Evolutionary conservation across 768 basidiomycete genomes (phyloP).

Genomic region (Botryobasidium botryosum): DNA sequence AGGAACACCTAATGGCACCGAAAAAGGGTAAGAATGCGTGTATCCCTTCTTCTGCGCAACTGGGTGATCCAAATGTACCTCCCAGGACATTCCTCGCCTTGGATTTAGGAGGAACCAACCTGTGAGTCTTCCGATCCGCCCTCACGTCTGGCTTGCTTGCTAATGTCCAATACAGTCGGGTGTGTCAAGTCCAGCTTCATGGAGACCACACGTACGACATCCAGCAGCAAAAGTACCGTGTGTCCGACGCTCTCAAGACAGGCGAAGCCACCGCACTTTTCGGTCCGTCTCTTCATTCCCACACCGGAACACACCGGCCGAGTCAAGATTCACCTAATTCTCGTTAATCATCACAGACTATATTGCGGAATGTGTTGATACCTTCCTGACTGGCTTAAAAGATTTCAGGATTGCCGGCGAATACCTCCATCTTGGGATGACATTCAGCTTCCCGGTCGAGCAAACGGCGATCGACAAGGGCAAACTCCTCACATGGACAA

Average conservation of each 20-base stretch:
- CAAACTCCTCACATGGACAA: conserved; percentile 86
- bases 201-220: conserved; percentile 81
- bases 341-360: conserved; percentile 45
- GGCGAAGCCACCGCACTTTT: conserved; percentile 81
- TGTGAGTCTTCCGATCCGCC: conserved; percentile 35
- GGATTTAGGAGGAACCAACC: conserved; percentile 93
- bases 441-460: conserved; percentile 95
- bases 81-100: conserved; percentile 84
- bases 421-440: conserved; percentile 62
- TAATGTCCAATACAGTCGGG: conserved; percentile 39
- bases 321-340: conserved; percentile 3
- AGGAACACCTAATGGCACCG: conserved; percentile 85
- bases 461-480: conserved; percentile 87
- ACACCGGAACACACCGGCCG: neutral
- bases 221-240: conserved; percentile 91
- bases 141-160: neutral
- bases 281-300: conserved; percentile 31
- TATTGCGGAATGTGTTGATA: conserved; percentile 90
- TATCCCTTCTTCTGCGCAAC: neutral
- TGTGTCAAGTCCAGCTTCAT: conserved; percentile 83
- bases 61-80: neutral
- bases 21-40: conserved; percentile 54
- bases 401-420: conserved; percentile 17
- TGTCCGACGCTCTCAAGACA: conserved; percentile 83
- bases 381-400: conserved; percentile 69